Evolutionary conservation across 306 rosid species (phyloP), one percentile per base, ranked within the genome.

Genomic region (Gastrolobium bilobum): DNA sequence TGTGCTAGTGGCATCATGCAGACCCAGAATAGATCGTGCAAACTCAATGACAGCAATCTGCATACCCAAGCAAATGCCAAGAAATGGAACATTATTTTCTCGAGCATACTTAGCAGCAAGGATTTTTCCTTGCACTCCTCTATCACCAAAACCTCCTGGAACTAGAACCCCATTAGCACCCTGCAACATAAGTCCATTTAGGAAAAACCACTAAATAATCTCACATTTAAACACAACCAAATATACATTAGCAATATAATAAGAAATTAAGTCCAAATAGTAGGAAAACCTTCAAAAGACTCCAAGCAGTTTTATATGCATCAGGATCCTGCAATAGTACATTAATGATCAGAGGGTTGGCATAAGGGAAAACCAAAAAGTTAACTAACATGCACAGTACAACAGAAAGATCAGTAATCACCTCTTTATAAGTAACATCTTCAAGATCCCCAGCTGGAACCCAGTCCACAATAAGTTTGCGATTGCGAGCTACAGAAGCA

Each of bases 121-220:
- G 76, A 91, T 90, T 89, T 95, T 95, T 63, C 99, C 99, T 85
- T 88, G 78, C 67, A 92, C 91, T 84, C 98, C 98, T 86, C 98
- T 88, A 78, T 90, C 94, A 57, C 99, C 99, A 73, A 95, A 95
- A 26, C 99, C 99, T 76, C 99, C 99, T 0, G 99, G 99, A 86
- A 95, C 95, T 51, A 95, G 91, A 69, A 95, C 58, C 72, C 97
- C 99, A 73, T 90, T 83, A 76, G 95, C 96, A 20, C 91, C 98
- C 99, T 95, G 95, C 84, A 87, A 75, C 4, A 11, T 4, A 78
- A 82, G 39, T 76, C 38, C 34, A 43, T 82, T 70, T 63, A 72
- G 59, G 6, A 29, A 75, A 62, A 46, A 75, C 66, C 78, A 58
- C 47, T 9, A 60, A 79, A 46, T 13, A 83, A 74, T 43, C 11